Base-by-base conservation (phyloP, 106 monocot species). In the Allium sativum region DNA sequence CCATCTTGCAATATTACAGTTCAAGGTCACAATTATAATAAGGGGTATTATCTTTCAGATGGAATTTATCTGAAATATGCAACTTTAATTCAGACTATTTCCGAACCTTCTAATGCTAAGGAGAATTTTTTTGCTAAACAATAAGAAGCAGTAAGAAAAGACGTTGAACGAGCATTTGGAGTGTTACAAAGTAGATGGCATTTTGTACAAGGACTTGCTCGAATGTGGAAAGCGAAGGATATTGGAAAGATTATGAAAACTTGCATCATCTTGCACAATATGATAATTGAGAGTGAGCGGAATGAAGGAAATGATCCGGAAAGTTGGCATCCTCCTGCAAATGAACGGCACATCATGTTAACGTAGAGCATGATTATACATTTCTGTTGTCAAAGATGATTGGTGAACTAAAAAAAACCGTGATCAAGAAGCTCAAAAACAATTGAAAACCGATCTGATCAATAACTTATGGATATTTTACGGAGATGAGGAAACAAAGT, bases 221-320 rank as follows among this genome's bases (percentile, higher is more conserved):
- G 4, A 2, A 52, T 52, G 51, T 52, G 51, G 51, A 52, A 52
- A 1, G 51, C 51, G 5, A 52, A 52, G 51, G 51, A 52, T 12
- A 12, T 52, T 52, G 51, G 51, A n/a, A 52, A 52, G 51, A 52
- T n/a, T 4, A 52, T 52, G 51, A 52, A 52, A n/a, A 52, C 51
- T 52, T 52, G 51, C 51, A 52, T 52, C 51, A 52, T 52, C 51
- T 52, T 52, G 51, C 51, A 52, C 51, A 52, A 52, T 52, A 52
- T 52, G 51, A 52, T 52, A 12, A 52, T 52, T 4, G n/a, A 52
- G 51, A 52, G 51, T 52, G 51, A 52, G 4, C 51, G n/a, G 51
- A 12, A 52, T 4, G n/a, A 13, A 52, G 51, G 51, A 52, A 2
- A 13, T n/a, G 4, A 52, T 52, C 51, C 51, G 2, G n/a, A 52